These are phyloP conservation scores for Alternaria sp. DNA, from an alignment of 2,329 filamentous ascomycete species.

Conservation along the genomic window DNA sequence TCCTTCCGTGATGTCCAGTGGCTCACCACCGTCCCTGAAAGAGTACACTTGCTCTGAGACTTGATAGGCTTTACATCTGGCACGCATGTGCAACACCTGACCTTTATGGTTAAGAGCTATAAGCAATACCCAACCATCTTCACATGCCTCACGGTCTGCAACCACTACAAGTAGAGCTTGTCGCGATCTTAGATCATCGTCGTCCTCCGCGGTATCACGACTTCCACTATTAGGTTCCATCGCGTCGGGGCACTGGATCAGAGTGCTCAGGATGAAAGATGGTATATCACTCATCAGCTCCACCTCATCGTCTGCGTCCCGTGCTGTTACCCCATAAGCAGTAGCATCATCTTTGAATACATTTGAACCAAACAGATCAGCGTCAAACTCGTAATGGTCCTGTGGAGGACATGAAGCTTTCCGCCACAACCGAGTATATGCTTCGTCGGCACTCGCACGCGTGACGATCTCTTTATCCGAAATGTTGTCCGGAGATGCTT, in stretches of 20 bases:
- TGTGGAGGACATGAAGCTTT: neutral
- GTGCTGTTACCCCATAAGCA: neutral
- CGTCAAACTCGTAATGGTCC: neutral
- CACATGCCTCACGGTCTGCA: constrained; percentile 3
- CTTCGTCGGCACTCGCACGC: neutral
- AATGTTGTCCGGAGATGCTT: neutral
- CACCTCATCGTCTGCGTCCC: constrained; percentile 10
- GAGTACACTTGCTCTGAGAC: neutral
- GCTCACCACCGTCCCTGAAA: neutral
- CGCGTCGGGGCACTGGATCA: constrained; percentile 3
- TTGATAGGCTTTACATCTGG: neutral
- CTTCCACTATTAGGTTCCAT: neutral
- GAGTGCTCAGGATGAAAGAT: constrained; percentile 2
- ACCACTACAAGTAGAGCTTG: constrained; percentile 5
- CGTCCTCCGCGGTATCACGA: neutral
- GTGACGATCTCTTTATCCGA: neutral
- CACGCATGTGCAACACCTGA: constrained; percentile 3
- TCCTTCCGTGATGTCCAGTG: neutral
- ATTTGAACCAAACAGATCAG: neutral
- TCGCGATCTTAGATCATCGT: neutral
- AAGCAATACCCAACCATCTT: constrained; percentile 7
- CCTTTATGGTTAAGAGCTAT: neutral
- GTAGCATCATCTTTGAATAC: neutral
- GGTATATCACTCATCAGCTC: constrained; percentile 5
- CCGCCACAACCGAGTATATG: constrained; percentile 1